phyloP scores from a whole-genome alignment of 208 protist species.

The Blechomonas ayalai region DNA sequence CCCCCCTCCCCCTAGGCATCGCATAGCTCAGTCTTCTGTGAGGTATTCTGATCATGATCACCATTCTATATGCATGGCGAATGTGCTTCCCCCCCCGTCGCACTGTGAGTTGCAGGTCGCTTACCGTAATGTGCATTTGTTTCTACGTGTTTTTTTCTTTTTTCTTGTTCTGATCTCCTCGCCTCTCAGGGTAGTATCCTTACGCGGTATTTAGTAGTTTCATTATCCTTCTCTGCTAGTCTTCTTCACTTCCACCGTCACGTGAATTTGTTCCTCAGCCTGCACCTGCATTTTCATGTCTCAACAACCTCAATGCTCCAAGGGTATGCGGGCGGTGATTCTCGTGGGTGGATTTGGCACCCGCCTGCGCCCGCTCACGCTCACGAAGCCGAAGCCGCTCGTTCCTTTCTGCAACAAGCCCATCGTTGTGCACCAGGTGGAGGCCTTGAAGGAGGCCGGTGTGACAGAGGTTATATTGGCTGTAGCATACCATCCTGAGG shows the following conservation, averaged over 20 bases:
- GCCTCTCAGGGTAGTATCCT: no score
- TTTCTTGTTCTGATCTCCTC: no score
- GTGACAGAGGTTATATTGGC: constrained; percentile 95
- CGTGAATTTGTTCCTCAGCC: no score
- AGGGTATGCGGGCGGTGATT: constrained; percentile 95
- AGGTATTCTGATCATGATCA: background rate
- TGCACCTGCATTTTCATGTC: no score
- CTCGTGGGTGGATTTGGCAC: constrained; percentile 95
- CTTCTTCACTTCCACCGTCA: no score
- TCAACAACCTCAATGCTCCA: background rate
- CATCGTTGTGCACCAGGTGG: constrained; percentile 97
- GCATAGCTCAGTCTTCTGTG: background rate
- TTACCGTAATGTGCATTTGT: background rate
- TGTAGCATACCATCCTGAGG: constrained; percentile 94
- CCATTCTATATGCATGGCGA: no score
- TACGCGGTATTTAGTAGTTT: no score
- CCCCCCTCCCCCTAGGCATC: no score
- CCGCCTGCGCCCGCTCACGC: constrained; percentile 95
- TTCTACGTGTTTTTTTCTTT: background rate
- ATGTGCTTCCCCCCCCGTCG: no score
- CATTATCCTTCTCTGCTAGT: no score
- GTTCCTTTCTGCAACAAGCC: constrained; percentile 98
- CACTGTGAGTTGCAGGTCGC: no score
- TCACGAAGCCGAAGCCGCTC: constrained; percentile 96
- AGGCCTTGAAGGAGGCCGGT: constrained; percentile 90